Base-by-base conservation (phyloP, 208 protist species). In the Leishmania mexicana region DNA sequence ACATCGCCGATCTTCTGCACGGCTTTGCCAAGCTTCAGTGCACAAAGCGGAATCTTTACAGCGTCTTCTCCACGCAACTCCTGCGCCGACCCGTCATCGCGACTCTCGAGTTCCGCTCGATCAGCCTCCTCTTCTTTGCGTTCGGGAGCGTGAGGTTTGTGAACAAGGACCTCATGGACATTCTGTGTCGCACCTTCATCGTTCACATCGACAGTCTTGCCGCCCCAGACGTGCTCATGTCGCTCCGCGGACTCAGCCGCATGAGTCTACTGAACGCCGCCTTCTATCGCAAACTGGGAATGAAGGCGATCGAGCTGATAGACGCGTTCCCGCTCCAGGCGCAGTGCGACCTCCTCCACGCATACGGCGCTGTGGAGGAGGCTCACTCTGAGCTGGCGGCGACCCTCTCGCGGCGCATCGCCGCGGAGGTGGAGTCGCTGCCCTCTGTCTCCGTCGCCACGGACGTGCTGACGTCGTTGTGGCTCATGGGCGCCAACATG, bases 11-110 rank as follows among this genome's bases (percentile, higher is more conserved):
- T n/a, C 64, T 97, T 58, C 81, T 97, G 24, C 85, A 91, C 73
- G 95, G 95, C 35, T 94, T 97, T 72, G 84, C 93, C n/a, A 89
- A 85, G 60, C 87, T 96, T 75, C 90, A 94, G 67, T 92, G 88
- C 84, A 96, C 89, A 21, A 93, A 93, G 70, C 87, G 95, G n/a
- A 88, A 82, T 68, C 67, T 97, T 28, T 97, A 95, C 83, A 92
- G 83, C 65, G 92, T 96, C 5, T 92, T 94, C 75, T 53, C 92
- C 10, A 82, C 62, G 28, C 88, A 88, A 19, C 85, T 97, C 5
- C 53, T 76, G 11, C 67, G 81, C 57, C 90, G 95, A 4, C 78
- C 86, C 40, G 78, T 96, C 51, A 73, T 87, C 2, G 73, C 76
- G 31, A 92, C 89, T 38, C 80, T 97, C 42, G 81, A 93, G 70